Base-by-base conservation (phyloP, 345 rosid genomes). In the Raphanus raphanistrum region DNA sequence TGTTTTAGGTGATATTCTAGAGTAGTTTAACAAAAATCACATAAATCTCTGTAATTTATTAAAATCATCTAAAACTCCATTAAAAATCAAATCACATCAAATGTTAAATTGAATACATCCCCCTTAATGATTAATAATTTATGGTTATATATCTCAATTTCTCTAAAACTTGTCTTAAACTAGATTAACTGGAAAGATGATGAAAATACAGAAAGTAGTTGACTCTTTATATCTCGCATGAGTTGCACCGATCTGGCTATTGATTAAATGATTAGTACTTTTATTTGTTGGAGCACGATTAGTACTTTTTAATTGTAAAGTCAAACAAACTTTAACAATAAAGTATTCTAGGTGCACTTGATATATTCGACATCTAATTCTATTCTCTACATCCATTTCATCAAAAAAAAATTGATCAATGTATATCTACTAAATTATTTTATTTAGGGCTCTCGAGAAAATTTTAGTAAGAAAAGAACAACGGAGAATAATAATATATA, bases 171-270 rank as follows among this genome's bases (percentile, higher is more conserved):
- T 32, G 41, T 26, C 63, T 26, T 12, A 26, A 26, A 28, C 7
- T 12, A 63, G 41, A 32, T 10, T 15, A 32, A 15, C 1, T 15
- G 8, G 32, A 32, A 61, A 13, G 16, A 13, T 29, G 7, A 63
- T 15, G 66, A 63, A 63, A 63, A 15, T 27, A 33, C 48, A 63
- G 6, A 35, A 64, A 3, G 11, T 64, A 35, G 68, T 64, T 35
- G 50, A 64, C 67, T 63, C 68, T 17, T 35, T 33, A 63, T 33
- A 13, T 33, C 48, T 33, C 26, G n/a, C 28, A 16, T 63, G 68
- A 63, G 48, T 63, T 63, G 45, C 68, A 63, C 68, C 48, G n/a
- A 64, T 33, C 67, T 63, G 45, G 38, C 67, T 33, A 8, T 63
- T 63, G 67, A 63, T 33, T 17, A 63, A 32, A 63, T 32, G 43